A percentile compares a stretch with the other conserved stretches of the same genome.
phyloP scores from a whole-genome alignment of 2,329 filamentous ascomycete genomes.

The Fusarium sublunatum region DNA sequence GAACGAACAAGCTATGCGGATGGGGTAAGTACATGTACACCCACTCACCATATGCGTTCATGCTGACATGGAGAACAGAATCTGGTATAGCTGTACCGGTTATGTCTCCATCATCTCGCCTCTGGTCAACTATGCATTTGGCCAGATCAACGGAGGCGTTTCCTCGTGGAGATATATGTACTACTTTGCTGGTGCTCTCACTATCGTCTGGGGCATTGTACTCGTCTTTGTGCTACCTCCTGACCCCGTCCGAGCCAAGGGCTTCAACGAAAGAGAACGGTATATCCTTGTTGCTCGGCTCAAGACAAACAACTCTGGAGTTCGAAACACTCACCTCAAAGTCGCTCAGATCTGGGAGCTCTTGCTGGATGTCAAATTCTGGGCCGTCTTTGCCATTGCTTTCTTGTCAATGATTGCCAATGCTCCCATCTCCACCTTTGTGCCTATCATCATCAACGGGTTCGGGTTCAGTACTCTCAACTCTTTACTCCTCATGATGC shows the following conservation, averaged over 20 bases:
- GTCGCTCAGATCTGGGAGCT: conserved; percentile 55
- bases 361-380: conserved; percentile 51
- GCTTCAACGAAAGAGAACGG: conserved; percentile 44
- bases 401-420: conserved; percentile 56
- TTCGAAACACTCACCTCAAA: conserved; percentile 59
- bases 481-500: conserved; percentile 53
- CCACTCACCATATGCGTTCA: too few relatives aligned
- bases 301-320: conserved; percentile 52
- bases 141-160: conserved; percentile 54
- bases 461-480: conserved; percentile 58
- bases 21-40: conserved; percentile 40
- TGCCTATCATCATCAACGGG: conserved; percentile 58
- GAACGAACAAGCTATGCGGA: conserved; percentile 54
- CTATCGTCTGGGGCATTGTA: conserved; percentile 54
- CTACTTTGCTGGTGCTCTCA: conserved; percentile 50
- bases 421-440: conserved; percentile 58
- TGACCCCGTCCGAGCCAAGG: conserved; percentile 54
- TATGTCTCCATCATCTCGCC: conserved; percentile 59
- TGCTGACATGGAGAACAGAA: conserved; percentile 16
- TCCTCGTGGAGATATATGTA: conserved; percentile 48
- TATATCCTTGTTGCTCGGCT: conserved; percentile 46
- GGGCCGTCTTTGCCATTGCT: conserved; percentile 54
- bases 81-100: conserved; percentile 58
- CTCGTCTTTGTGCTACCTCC: conserved; percentile 55
- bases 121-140: conserved; percentile 61